Conservation (phyloP, 352 stramenopile species). For the Peronospora belbahrii region DNA sequence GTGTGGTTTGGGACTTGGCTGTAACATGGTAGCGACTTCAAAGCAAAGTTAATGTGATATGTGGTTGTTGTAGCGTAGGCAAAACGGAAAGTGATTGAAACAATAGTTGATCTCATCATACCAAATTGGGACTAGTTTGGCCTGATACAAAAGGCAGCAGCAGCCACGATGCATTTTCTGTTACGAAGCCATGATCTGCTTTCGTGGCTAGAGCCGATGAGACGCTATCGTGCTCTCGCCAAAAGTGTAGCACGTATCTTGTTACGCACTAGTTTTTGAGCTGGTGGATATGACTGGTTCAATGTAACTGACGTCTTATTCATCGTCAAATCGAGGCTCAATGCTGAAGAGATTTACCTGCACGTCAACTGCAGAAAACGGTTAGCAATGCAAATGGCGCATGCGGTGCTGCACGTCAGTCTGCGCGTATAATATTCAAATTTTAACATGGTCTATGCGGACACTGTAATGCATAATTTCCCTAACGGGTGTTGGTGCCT, state of each 20-base stretch:
- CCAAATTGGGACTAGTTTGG: constrained; percentile 5
- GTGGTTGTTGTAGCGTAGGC: neutral
- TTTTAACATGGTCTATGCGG: neutral
- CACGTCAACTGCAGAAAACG: neutral
- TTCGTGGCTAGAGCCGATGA: constrained; percentile 6
- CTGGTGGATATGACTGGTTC: neutral
- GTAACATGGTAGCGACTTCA: constrained; percentile 10
- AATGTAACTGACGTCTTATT: neutral
- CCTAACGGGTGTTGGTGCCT: neutral
- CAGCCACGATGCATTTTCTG: constrained; percentile 17
- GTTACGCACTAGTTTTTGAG: neutral
- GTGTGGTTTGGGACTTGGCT: constrained; percentile 10
- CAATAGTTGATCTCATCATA: neutral
- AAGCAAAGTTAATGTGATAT: neutral
- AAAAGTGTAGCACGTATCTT: too few species aligned
- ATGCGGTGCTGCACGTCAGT: too few species aligned
- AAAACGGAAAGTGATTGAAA: constrained; percentile 12
- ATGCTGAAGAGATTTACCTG: neutral
- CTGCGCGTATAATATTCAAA: too few species aligned
- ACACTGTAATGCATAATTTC: neutral
- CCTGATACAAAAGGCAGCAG: constrained; percentile 5
- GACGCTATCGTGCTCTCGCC: constrained; percentile 20
- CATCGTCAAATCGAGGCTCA: neutral
- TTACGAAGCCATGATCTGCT: constrained; percentile 18
- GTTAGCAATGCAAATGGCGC: too few species aligned